Evolutionary conservation across 2,329 filamentous ascomycete species (phyloP).

Genomic region (Curvularia spicifera): DNA sequence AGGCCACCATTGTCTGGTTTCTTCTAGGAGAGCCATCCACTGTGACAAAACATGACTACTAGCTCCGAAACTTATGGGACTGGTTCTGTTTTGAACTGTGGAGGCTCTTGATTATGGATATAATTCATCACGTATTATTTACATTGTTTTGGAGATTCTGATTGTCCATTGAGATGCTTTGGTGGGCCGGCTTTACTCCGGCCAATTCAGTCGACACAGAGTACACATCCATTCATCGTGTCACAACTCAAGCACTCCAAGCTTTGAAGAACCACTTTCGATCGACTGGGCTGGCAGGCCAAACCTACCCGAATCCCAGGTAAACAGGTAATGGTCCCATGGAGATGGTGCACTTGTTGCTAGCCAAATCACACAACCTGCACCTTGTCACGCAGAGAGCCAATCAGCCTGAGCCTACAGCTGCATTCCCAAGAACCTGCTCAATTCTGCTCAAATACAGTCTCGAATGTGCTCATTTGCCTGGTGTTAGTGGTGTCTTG

Average conservation of each 20-base stretch:
- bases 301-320: conserved; percentile 5
- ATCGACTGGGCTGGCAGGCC: neutral
- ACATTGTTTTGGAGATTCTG: too few species aligned
- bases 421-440: conserved; percentile 13
- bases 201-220: too few species aligned
- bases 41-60: too few species aligned
- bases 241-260: neutral
- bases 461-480: conserved; percentile 1
- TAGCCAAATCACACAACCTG: conserved; percentile 2
- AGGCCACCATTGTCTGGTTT: too few species aligned
- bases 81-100: too few species aligned
- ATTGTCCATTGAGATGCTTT: too few species aligned
- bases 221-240: too few species aligned
- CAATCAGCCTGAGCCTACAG: conserved; percentile 7
- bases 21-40: too few species aligned
- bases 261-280: neutral
- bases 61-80: too few species aligned
- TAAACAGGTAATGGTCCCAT: conserved; percentile 6
- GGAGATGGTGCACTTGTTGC: conserved; percentile 2
- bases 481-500: neutral
- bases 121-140: too few species aligned
- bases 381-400: conserved; percentile 5
- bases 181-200: too few species aligned
- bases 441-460: conserved; percentile 16
- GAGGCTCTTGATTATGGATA: too few species aligned